Evolutionary conservation across 2,329 filamentous ascomycete genomes (phyloP).

Genomic region (Thielaviopsis euricoi): DNA sequence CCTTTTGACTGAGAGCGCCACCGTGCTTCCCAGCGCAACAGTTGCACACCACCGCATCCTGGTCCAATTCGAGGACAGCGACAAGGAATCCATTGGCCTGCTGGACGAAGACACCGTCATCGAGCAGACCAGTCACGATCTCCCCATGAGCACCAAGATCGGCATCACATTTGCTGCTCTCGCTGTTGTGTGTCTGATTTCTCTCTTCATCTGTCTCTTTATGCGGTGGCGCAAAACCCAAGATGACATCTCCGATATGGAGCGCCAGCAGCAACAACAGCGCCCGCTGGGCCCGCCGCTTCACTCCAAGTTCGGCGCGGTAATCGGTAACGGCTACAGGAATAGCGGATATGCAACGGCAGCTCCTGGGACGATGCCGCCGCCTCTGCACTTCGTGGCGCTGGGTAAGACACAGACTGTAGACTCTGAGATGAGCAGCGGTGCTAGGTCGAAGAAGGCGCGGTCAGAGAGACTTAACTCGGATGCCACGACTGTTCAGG

Average conservation of each 20-base stretch:
- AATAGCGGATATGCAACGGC: neutral
- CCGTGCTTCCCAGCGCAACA: slow-evolving; percentile 22
- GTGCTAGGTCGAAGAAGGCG: neutral
- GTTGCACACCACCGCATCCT: slow-evolving; percentile 23
- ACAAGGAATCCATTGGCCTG: slow-evolving; percentile 20
- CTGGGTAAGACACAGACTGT: neutral
- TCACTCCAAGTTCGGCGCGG: neutral
- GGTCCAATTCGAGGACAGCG: slow-evolving; percentile 22
- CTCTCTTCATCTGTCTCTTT: slow-evolving; percentile 9
- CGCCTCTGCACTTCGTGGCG: neutral
- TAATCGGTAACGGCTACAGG: neutral
- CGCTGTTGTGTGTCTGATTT: slow-evolving; percentile 3
- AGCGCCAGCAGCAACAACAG: neutral
- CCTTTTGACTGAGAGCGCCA: slow-evolving; percentile 14
- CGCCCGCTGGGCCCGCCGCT: neutral
- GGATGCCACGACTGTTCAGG: neutral
- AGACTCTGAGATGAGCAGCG: slow-evolving; percentile 1
- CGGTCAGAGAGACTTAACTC: neutral
- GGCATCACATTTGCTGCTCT: slow-evolving; percentile 13
- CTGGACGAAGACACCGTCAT: slow-evolving; percentile 18
- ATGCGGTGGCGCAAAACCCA: slow-evolving; percentile 9
- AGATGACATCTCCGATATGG: neutral
- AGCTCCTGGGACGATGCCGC: neutral
- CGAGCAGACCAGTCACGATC: neutral
- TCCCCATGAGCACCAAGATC: slow-evolving; percentile 9